Conservation (phyloP, 2,329 filamentous ascomycete species). For the Verticillium nubilum region DNA sequence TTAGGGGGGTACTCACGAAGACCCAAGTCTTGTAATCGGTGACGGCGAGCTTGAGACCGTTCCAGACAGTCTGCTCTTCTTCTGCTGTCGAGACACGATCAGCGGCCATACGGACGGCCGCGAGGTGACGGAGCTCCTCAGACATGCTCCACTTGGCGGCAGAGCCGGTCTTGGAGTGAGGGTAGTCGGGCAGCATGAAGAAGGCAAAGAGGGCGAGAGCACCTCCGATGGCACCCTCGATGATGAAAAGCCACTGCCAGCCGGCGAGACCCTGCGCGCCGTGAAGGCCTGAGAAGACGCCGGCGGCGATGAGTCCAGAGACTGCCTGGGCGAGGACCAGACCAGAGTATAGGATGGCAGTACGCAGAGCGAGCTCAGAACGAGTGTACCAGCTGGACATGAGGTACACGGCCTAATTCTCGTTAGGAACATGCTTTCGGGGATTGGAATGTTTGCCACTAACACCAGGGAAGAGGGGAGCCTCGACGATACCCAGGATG, state of each 20-base stretch:
- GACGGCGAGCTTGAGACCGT: constrained; percentile 43
- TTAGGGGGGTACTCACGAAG: constrained; percentile 32
- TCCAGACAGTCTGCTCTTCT: constrained; percentile 24
- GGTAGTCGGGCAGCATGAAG: constrained; percentile 53
- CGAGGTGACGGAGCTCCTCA: constrained; percentile 54
- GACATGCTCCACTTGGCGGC: constrained; percentile 48
- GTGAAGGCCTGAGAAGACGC: constrained; percentile 35
- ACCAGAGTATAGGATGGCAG: constrained; percentile 41
- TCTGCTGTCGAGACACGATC: constrained; percentile 20
- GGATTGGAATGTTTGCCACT: not conserved
- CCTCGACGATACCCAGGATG: constrained; percentile 39
- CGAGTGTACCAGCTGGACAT: constrained; percentile 42
- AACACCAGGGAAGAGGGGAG: constrained; percentile 42
- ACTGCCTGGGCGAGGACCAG: constrained; percentile 44
- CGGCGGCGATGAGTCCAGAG: constrained; percentile 44
- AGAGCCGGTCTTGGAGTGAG: constrained; percentile 39
- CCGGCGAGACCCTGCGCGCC: constrained; percentile 14
- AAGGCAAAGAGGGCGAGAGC: constrained; percentile 24
- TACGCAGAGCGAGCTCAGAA: constrained; percentile 35
- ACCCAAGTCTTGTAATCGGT: constrained; percentile 45
- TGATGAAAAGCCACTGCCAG: constrained; percentile 26
- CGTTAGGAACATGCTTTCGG: not conserved
- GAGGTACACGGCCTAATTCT: constrained; percentile 33
- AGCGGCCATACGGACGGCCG: constrained; percentile 40
- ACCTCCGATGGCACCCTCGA: constrained; percentile 34